Base-by-base conservation (phyloP, 176 grass and related monocot species). In the Triticum timopheevii region DNA sequence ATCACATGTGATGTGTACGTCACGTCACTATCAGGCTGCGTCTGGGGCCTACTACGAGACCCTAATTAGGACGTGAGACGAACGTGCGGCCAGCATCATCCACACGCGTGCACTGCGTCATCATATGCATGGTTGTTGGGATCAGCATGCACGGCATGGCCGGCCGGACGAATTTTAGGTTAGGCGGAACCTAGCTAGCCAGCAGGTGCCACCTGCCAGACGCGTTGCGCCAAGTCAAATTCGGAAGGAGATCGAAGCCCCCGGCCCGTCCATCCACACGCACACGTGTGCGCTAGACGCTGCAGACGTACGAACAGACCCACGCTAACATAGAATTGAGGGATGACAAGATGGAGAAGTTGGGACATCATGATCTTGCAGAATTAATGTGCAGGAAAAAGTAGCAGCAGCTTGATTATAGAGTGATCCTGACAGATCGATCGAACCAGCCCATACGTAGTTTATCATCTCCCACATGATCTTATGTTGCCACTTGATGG, bases 341-440 rank as follows among this genome's bases (percentile, higher is more conserved):
- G 33, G 71, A 16, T 27, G 70, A 62, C 20, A 79, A 45, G 72
- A 77, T 33, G 49, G 28, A 49, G 50, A 71, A 50, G 65, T 50
- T 79, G 64, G 39, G 22, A 71, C 30, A 79, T 84, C 81, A 79
- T 63, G 65, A 44, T 72, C 65, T 34, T 7, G 28, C 2, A 10
- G 31, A 69, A 79, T 72, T 77, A 61, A 47, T 88, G 65, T 49
- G 72, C 31, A 47, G 72, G 73, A 76, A 62, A 47, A 83, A 52
- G 34, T 12, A 30, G 25, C 45, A 50, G 19, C 63, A 83, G 13
- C 22, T 76, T 25, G 45, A 49, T 76, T 50, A 31, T 74, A 6
- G 44, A 31, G 15, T 17, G 71, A 82, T 69, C 25, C 66, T 19
- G 63, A 35, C 30, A 77, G 47, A 20, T 59, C 19, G 19, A 22